Evolutionary conservation across 176 grass and related monocot species (phyloP), one percentile per base, ranked within the genome.

Genomic region (Aegilops bicornis): DNA sequence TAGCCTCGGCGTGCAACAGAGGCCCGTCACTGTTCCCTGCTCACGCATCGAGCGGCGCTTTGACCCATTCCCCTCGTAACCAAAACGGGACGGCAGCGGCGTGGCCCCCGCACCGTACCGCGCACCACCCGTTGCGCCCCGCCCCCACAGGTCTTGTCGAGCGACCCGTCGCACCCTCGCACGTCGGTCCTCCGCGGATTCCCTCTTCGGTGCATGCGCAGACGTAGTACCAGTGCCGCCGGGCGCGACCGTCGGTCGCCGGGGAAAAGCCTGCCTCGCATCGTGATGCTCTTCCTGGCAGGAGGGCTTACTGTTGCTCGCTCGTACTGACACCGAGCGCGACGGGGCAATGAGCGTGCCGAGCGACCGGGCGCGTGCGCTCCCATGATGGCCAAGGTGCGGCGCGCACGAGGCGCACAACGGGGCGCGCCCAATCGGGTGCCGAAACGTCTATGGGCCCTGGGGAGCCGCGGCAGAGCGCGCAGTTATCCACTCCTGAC

Each of bases 371-470:
- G 50, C 3, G 68, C 4, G 68, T n/a, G 13, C 71, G 64, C 27
- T 54, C 23, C 24, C 72, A 75, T 63, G 73, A 62, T 89, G 52
- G 29, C 29, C 3, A 79, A 79, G 52, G 7, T 10, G 83, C 52
- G 71, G 12, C 9, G 71, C 40, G 8, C 31, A 71, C 79, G 43
- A 13, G 43, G 22, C 71, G 16, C 63, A 27, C 36, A 54, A 73
- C 50, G 52, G 33, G 7, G 58, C 56, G 24, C 63, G 72, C 20
- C 89, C 85, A 87, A 87, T 87, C 80, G 84, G 68, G 60, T 9
- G 8, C 5, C 81, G 76, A 87, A 87, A 87, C 68, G 89, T 84
- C 68, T 37, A 29, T 8, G 65, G 84, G 50, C 16, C 20, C 65
- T 43, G 23, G 25, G 74, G 62, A 54, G 20, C 10, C 27, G 29